Percentiles rank a stretch among this genome's conserved stretches.
Evolutionary conservation across 345 rosid species (phyloP).

Genomic region (Eucalyptus polybractea): DNA sequence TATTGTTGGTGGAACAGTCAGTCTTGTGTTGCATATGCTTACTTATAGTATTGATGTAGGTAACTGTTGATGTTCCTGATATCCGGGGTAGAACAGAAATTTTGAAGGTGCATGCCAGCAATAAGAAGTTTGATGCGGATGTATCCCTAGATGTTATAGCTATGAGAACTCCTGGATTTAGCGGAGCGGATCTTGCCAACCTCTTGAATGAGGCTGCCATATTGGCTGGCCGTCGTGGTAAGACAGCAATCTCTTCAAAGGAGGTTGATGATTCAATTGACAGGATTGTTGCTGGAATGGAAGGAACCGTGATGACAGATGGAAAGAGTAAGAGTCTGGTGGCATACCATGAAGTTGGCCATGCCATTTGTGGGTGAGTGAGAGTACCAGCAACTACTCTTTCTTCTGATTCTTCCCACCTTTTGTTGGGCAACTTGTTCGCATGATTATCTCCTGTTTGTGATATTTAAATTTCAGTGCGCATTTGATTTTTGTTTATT

Average conservation of each 20-base stretch:
- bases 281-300: slow-evolving; percentile 98
- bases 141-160: slow-evolving; percentile 89
- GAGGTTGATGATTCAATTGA: slow-evolving; percentile 96
- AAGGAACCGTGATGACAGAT: slow-evolving; percentile 98
- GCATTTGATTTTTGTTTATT: not conserved
- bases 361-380: slow-evolving; percentile 87
- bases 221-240: slow-evolving; percentile 87
- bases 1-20: not conserved
- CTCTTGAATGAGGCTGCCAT: slow-evolving; percentile 95
- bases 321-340: slow-evolving; percentile 96
- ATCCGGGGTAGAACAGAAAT: slow-evolving; percentile 84
- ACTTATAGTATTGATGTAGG: slow-evolving; percentile 25
- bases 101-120: slow-evolving; percentile 78
- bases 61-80: slow-evolving; percentile 88
- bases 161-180: slow-evolving; percentile 98
- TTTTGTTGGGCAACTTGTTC: not conserved
- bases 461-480: not conserved
- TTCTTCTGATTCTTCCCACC: not conserved
- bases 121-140: slow-evolving; percentile 80
- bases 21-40: not conserved
- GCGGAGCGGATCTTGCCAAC: slow-evolving; percentile 97
- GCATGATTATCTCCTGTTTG: not conserved
- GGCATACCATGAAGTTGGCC: slow-evolving; percentile 98
- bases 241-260: slow-evolving; percentile 73
- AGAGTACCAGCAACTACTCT: not conserved